These are phyloP conservation scores for Cyclotella choctawhatcheeana DNA, from an alignment of 108 stramenopile genomes.

Conservation along the genomic window DNA sequence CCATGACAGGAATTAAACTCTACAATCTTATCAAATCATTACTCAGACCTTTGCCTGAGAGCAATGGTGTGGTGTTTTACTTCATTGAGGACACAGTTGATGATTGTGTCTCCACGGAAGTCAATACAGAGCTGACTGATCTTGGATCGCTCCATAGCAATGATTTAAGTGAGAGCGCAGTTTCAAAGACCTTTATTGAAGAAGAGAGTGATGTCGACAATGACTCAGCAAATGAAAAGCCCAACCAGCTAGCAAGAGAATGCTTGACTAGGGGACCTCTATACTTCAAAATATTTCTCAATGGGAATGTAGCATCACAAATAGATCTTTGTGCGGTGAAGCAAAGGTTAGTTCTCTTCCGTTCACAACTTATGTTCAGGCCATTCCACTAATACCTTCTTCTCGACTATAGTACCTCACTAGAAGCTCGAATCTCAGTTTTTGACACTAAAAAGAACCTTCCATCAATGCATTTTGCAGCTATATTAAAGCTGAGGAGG, in stretches of 20 bases:
- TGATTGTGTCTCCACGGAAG: background rate
- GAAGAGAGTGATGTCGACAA: too few relatives aligned
- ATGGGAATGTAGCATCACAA: conserved; percentile 39
- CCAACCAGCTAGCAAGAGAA: background rate
- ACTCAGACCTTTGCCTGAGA: conserved; percentile 57
- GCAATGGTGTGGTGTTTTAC: conserved; percentile 56
- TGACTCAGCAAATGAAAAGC: conserved; percentile 5
- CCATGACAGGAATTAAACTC: conserved; percentile 53
- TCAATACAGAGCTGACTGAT: background rate
- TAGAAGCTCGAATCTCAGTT: conserved; percentile 58
- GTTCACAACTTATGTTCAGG: too few relatives aligned
- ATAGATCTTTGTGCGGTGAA: conserved; percentile 46
- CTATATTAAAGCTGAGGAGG: conserved; percentile 45
- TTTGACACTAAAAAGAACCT: conserved; percentile 13
- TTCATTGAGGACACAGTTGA: conserved; percentile 38
- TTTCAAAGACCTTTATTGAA: too few relatives aligned
- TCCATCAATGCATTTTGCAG: conserved; percentile 40
- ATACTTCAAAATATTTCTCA: conserved; percentile 62
- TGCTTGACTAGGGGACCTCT: conserved; percentile 49
- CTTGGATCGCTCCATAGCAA: background rate
- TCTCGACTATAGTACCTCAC: conserved; percentile 34
- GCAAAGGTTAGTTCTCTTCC: conserved; percentile 7
- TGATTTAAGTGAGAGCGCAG: background rate
- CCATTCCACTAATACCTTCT: background rate
- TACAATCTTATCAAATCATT: conserved; percentile 46